phyloP scores from a whole-genome alignment of 805 yeast genomes.

The Wickerhamiella australiensis region DNA sequence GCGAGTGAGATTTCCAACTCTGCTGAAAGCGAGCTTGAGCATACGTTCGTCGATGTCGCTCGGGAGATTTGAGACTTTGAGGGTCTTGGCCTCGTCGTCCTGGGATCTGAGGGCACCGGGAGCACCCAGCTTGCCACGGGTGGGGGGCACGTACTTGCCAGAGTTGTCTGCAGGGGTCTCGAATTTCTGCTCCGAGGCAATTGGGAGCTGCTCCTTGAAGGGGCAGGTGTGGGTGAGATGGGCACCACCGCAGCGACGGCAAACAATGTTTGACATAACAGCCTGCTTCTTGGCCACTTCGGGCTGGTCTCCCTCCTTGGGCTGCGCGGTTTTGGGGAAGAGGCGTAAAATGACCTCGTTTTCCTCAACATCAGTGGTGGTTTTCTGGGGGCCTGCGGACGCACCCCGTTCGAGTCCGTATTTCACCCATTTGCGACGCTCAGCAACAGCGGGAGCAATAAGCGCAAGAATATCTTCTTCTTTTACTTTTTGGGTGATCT shows the following conservation, averaged over 20 bases:
- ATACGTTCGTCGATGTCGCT: conserved; percentile 71
- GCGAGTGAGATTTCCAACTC: conserved; percentile 55
- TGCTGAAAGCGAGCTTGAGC: conserved; percentile 58
- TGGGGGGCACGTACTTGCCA: conserved; percentile 51
- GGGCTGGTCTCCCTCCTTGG: conserved; percentile 39
- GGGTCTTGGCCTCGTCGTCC: conserved; percentile 64
- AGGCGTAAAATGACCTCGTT: conserved; percentile 49
- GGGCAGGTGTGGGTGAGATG: conserved; percentile 96
- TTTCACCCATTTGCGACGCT: conserved; percentile 74
- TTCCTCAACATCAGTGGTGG: conserved; percentile 81
- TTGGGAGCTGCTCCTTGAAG: conserved; percentile 72
- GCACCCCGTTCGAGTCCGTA: conserved; percentile 71
- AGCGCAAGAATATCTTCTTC: conserved; percentile 65
- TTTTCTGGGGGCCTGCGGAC: conserved; percentile 78
- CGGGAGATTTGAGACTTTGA: conserved; percentile 85
- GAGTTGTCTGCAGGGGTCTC: conserved; percentile 22
- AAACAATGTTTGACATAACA: conserved; percentile 36
- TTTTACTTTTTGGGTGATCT: conserved; percentile 74
- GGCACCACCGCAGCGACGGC: conserved; percentile 89
- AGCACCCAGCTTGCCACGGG: conserved; percentile 21
- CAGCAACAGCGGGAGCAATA: conserved; percentile 79
- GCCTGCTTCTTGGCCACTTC: conserved; percentile 37
- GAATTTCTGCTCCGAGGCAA: conserved; percentile 33
- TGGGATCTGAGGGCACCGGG: conserved; percentile 23
- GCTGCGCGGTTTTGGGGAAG: conserved; percentile 32